These are phyloP conservation scores for Mortierella sp. DNA, from an alignment of 371 early-diverging fungal species.

Conservation along the genomic window DNA sequence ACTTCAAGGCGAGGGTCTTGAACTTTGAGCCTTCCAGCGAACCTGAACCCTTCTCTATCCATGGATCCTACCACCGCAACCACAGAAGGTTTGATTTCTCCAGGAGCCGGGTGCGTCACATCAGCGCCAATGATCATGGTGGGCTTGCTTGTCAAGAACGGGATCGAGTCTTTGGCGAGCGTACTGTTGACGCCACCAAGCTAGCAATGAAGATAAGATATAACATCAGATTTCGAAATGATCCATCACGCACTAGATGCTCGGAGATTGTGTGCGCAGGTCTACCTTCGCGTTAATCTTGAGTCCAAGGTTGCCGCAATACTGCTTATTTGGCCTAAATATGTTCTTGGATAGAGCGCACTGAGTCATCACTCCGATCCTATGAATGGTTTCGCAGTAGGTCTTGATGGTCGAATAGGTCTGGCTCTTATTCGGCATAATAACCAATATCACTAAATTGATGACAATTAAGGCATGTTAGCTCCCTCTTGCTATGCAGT, in stretches of 20 bases:
- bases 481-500: no score
- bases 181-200: conserved; percentile 64
- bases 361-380: conserved; percentile 42
- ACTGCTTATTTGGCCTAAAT: conserved; percentile 25
- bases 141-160: conserved; percentile 46
- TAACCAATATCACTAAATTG: conserved; percentile 31
- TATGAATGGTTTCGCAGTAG: conserved; percentile 37
- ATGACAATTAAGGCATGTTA: background rate
- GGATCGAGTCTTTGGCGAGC: conserved; percentile 33
- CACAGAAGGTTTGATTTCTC: conserved; percentile 53
- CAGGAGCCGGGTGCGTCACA: conserved; percentile 67
- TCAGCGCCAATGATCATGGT: conserved; percentile 74
- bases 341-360: conserved; percentile 36
- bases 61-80: conserved; percentile 60
- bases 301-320: conserved; percentile 62
- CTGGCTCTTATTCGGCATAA: conserved; percentile 31
- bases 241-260: no score
- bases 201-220: no score
- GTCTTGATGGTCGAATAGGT: conserved; percentile 43
- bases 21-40: conserved; percentile 69
- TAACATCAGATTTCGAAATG: no score
- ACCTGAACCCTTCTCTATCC: conserved; percentile 73
- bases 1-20: conserved; percentile 76
- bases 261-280: background rate
- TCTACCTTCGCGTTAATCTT: conserved; percentile 49